Conservation (phyloP, 257 asterid species). For the Eustoma russellianum region DNA sequence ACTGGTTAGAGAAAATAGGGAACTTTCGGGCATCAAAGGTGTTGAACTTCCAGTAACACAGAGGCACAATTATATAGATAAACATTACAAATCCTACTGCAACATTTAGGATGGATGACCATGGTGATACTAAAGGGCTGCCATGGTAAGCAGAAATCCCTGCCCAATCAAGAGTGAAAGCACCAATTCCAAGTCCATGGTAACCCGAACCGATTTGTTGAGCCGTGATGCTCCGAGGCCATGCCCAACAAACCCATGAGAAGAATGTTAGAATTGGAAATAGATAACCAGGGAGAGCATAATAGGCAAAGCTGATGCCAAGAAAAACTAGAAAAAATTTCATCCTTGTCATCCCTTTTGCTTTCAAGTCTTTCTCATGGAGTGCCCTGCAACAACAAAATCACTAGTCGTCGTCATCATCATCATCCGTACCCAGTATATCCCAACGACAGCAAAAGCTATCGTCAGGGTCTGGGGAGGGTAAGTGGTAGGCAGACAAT, state of each 20-base stretch:
- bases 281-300: constrained; percentile 70
- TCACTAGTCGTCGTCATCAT: no score
- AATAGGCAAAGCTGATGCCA: constrained; percentile 62
- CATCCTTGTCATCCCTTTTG: constrained; percentile 68
- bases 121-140: constrained; percentile 81
- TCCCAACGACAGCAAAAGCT: no score
- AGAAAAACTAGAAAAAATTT: constrained; percentile 61
- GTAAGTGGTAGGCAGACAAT: no score
- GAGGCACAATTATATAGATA: constrained; percentile 65
- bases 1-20: constrained; percentile 71
- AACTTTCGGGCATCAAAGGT: constrained; percentile 71
- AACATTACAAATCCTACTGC: constrained; percentile 75
- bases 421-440: no score
- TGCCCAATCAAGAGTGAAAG: constrained; percentile 92
- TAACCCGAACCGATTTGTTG: constrained; percentile 91
- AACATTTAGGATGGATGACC: constrained; percentile 60
- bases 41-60: constrained; percentile 83
- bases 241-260: constrained; percentile 92
- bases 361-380: constrained; percentile 58
- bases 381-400: constrained; percentile 51
- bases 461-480: no score
- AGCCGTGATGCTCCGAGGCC: constrained; percentile 75
- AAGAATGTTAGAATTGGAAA: constrained; percentile 72
- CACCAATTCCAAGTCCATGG: constrained; percentile 90
- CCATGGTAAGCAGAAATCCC: constrained; percentile 91